Base-by-base conservation (phyloP, 176 grass and related monocot species). In the Lolium rigidum region DNA sequence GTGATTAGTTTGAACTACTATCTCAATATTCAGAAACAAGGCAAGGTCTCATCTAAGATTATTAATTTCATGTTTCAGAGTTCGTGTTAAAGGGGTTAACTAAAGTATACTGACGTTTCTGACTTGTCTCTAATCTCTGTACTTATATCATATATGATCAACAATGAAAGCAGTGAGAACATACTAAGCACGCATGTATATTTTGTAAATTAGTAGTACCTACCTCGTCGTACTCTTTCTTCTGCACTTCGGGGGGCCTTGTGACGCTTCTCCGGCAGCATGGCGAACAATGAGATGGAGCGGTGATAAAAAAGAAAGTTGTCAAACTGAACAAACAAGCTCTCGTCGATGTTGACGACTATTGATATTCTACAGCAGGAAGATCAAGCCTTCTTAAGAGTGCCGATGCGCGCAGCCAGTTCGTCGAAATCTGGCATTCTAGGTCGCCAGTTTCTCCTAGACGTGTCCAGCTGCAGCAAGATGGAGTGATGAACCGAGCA, bases 351-450 rank as follows among this genome's bases (percentile, higher is more conserved):
- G 68, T 41, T 4, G 39, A 41, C 39, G 39, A 41, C 3, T 47
- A 12, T n/a, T 43, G 9, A 10, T 70, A 67, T 56, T 47, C 8
- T 8, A 58, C 16, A 5, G 24, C 57, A 67, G 7, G 47, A 57
- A 67, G 41, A 25, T 90, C 68, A 92, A 35, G 50, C 64, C 16
- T 85, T 90, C 76, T 77, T 90, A 79, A 90, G 15, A 15, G 88
- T 77, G n/a, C 76, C 84, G 76, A 92, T 76, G 31, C 70, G 84
- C 0, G 86, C 93, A 51, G 88, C 86, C 31, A 92, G 79, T 38
- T 95, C 80, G 4, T 95, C 88, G 10, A 88, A n/a, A 76, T 86
- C 76, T 7, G 86, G 90, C 80, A 87, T 81, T 8, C 82, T 89
- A 3, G 86, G 90, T 70, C 82, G 90, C 63, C 82, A 83, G n/a